A percentile compares a stretch with the other conserved stretches of the same genome.
Evolutionary conservation across 176 grass and related monocot genomes (phyloP).

Genomic region (Pontederia paniculata): DNA sequence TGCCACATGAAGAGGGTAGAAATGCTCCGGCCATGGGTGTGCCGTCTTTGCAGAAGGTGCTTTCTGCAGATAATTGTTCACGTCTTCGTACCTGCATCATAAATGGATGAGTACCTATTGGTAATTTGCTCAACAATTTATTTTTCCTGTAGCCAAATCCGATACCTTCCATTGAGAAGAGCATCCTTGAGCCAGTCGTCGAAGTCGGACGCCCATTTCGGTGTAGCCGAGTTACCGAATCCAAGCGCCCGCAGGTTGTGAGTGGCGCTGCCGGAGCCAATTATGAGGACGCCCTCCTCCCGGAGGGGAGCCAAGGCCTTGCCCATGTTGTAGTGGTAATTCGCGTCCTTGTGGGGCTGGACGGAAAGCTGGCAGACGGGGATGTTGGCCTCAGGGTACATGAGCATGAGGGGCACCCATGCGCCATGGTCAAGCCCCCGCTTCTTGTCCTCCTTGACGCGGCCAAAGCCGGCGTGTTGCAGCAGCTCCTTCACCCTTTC

Average conservation of each 20-base stretch:
- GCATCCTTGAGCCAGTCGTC: slow-evolving; percentile 14
- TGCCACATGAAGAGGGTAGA: slow-evolving; percentile 79
- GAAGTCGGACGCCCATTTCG: slow-evolving; percentile 9
- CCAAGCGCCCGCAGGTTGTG: slow-evolving; percentile 14
- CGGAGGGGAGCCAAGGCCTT: slow-evolving; percentile 18
- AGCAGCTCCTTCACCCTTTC: slow-evolving; percentile 21
- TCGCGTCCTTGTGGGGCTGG: neutral
- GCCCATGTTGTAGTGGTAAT: slow-evolving; percentile 16
- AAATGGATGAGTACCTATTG: neutral
- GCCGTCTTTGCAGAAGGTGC: slow-evolving; percentile 45
- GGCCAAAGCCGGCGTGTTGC: slow-evolving; percentile 4
- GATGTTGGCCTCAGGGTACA: slow-evolving; percentile 18
- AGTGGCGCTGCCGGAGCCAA: slow-evolving; percentile 19
- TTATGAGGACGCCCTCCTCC: slow-evolving; percentile 8
- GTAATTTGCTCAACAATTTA: neutral
- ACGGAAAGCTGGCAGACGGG: slow-evolving; percentile 19
- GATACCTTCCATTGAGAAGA: slow-evolving; percentile 3
- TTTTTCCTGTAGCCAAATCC: neutral
- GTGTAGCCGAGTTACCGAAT: neutral
- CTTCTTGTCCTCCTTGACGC: slow-evolving; percentile 8
- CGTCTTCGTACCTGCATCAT: slow-evolving; percentile 41
- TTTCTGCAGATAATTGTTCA: slow-evolving; percentile 43
- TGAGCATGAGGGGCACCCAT: slow-evolving; percentile 21
- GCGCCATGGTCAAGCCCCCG: slow-evolving; percentile 17
- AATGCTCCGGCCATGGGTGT: slow-evolving; percentile 73